Percentiles rank a stretch among this genome's conserved stretches.
Evolutionary conservation across 2,329 filamentous ascomycete species (phyloP).

Genomic region (Didymella pinodella): DNA sequence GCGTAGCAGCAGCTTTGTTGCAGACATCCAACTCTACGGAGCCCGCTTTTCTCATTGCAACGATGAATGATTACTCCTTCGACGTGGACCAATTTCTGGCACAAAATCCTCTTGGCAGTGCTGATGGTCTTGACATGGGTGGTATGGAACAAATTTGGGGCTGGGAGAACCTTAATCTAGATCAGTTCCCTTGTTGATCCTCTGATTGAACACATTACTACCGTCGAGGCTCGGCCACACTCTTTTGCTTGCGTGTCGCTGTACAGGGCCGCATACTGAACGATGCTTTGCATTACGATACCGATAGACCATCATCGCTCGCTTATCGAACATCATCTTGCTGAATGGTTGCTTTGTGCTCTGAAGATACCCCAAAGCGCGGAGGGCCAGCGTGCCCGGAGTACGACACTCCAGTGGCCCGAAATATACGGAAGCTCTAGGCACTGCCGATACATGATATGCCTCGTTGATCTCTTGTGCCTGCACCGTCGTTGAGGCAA

Average conservation of each 20-base stretch:
- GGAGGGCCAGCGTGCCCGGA: background rate
- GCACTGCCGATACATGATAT: background rate
- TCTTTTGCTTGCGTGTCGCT: background rate
- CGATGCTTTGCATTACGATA: background rate
- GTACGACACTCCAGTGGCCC: background rate
- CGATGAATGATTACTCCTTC: constrained; percentile 33
- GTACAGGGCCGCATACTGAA: background rate
- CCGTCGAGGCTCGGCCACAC: background rate
- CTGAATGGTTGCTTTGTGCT: background rate
- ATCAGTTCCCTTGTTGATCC: constrained; percentile 21
- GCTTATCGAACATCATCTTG: background rate
- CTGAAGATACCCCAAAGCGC: background rate
- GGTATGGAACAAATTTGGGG: constrained; percentile 47
- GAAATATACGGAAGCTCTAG: background rate
- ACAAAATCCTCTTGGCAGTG: constrained; percentile 34
- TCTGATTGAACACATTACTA: background rate
- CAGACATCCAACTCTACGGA: background rate
- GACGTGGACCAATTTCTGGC: constrained; percentile 43
- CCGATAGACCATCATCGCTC: background rate
- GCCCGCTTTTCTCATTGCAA: constrained; percentile 11
- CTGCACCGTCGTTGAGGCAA: too few species aligned
- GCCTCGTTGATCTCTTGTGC: too few species aligned
- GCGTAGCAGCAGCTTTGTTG: background rate
- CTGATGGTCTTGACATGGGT: constrained; percentile 34
- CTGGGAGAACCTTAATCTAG: constrained; percentile 41